Base-by-base conservation (phyloP, 2,329 filamentous ascomycete species). In the Alternaria infectoria region DNA sequence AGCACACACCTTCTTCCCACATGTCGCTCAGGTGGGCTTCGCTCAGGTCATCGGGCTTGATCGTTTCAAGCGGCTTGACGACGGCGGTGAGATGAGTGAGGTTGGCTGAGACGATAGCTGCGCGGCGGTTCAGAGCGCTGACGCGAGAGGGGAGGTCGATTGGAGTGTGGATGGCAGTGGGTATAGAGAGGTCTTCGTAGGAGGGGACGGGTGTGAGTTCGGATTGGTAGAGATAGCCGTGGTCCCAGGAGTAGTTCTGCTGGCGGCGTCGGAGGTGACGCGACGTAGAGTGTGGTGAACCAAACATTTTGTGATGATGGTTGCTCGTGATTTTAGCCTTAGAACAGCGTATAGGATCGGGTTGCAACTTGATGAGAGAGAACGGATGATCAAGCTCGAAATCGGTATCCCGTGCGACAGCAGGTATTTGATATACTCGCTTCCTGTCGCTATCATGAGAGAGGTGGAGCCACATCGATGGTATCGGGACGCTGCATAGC, bases 21-120 rank as follows among this genome's bases (percentile, higher is more conserved):
- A 60, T 60, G n/a, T 55, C 57, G 5, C 25, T 30, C 6, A 60
- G n/a, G 8, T 60, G 57, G 19, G 19, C 40, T 44, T 60, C 57
- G 11, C 26, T 54, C 19, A 60, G 12, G 5, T 49, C 40, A n/a
- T 55, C 30, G 19, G 45, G 40, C 19, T 30, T 55, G 26, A 47
- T 55, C 26, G 28, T 55, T 30, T 60, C 50, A n/a, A 60, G 57
- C n/a, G 57, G 57, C 19, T 55, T 60, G 28, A 47, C 50, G 5
- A 60, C 50, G 28, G 59, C 25, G n/a, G 47, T 55, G 12, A 59
- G 60, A 40, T 62, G 55, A 10, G 28, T 30, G 12, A 62, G 47
- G 6, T 44, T 40, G 8, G 54, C 54, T 1, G 59, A 57, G 54
- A 62, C 59, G 21, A 57, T 58, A 13, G 36, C 46, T 9, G 59